Conservation (phyloP, 768 basidiomycete species). For the Phylloporus rhodoxanthus region DNA sequence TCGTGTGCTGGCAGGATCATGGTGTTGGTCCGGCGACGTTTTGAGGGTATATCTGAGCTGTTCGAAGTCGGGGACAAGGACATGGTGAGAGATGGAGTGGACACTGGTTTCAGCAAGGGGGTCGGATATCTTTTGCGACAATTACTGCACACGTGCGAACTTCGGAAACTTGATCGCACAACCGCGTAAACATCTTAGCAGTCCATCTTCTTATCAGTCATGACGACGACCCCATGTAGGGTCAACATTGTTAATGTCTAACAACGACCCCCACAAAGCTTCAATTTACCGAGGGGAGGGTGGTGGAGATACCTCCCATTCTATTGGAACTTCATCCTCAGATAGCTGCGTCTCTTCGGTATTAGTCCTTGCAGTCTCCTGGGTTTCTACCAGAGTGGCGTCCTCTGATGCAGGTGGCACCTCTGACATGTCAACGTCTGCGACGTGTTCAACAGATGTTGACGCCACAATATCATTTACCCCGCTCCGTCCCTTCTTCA, state of each 20-base stretch:
- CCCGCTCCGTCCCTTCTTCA: conserved; percentile 19
- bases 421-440: conserved; percentile 21
- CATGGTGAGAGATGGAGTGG: conserved; percentile 36
- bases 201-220: no score
- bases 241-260: no score
- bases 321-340: conserved; percentile 27
- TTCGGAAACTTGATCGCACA: neutral
- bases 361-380: conserved; percentile 1
- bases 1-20: conserved; percentile 14
- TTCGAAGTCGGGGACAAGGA: conserved; percentile 62
- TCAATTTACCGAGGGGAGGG: conserved; percentile 10
- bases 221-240: no score
- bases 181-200: neutral
- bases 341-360: conserved; percentile 22
- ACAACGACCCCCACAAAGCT: no score
- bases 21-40: conserved; percentile 51
- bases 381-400: conserved; percentile 19
- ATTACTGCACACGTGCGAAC: conserved; percentile 11
- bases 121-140: conserved; percentile 11
- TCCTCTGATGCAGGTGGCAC: conserved; percentile 11
- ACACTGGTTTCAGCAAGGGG: neutral
- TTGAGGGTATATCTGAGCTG: conserved; percentile 47
- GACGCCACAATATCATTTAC: conserved; percentile 2
- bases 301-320: conserved; percentile 29
- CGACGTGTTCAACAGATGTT: conserved; percentile 2